Base-by-base conservation (phyloP, 805 yeast genomes). In the Candida ficus region DNA sequence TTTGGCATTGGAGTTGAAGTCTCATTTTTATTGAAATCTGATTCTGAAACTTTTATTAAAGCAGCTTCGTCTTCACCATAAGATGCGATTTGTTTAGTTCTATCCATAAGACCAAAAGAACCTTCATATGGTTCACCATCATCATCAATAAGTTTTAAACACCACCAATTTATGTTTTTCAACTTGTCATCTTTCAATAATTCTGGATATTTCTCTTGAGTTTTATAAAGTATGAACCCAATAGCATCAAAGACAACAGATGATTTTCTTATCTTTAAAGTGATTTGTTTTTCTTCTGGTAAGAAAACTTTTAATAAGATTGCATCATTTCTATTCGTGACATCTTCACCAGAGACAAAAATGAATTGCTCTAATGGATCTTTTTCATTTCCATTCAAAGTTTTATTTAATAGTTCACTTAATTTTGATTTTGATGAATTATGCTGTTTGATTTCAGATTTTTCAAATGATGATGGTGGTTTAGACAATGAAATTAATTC, bases 51-150 rank as follows among this genome's bases (percentile, higher is more conserved):
- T 46, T 60, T 65, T 38, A 88, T 80, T 11, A 93, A 57, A 0
- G 95, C 95, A 41, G 93, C 75, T 49, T 88, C 96, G 48, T 80
- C 86, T 40, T 80, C 82, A 19, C 88, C 85, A 58, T 88, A 86
- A 0, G 91, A 77, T 3, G 78, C 67, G 21, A 93, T 66, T 4
- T 66, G 52, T 39, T 90, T 68, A 0, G 75, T 70, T 47, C 97
- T 67, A 33, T 83, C 91, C 41, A 93, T 65, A 1, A 90, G 77
- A 2, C 98, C 98, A 66, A 93, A 90, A 38, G 88, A 86, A 27
- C 76, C 82, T 50, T 95, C 99, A 39, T 87, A 89, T 29, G 85
- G 81, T 37, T 95, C 96, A 7, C 91, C 91, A 57, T 90, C 97
- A 37, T 91, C 98, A 58, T 93, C 99, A 1, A 84, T 89, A 18